Percentiles rank a stretch among this genome's conserved stretches.
phyloP scores from a whole-genome alignment of 352 stramenopile species.

The Phytophthora boehmeriae region DNA sequence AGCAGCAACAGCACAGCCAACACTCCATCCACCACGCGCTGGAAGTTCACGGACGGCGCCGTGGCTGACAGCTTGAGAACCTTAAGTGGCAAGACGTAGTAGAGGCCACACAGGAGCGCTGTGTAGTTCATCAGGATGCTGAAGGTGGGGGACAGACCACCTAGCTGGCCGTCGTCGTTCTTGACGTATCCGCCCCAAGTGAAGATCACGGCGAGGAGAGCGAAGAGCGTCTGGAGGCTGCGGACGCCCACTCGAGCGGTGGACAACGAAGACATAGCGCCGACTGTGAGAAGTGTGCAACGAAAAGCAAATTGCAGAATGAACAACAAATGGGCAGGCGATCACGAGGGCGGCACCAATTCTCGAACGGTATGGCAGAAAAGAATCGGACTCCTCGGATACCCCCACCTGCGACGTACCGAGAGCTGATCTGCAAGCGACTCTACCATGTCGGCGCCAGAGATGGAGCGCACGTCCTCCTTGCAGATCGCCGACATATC shows the following conservation, averaged over 20 bases:
- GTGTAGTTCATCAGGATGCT: slow-evolving; percentile 68
- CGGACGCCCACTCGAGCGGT: slow-evolving; percentile 28
- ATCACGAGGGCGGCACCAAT: not conserved
- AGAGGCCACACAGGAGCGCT: slow-evolving; percentile 57
- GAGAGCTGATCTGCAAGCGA: not conserved
- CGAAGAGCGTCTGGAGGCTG: slow-evolving; percentile 22
- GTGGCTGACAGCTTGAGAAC: slow-evolving; percentile 51
- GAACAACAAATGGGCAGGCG: slow-evolving; percentile 1
- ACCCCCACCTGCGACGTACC: not conserved
- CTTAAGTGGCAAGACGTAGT: slow-evolving; percentile 82
- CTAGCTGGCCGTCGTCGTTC: slow-evolving; percentile 21
- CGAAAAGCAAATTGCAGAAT: slow-evolving; percentile 36
- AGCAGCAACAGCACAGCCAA: slow-evolving; percentile 23
- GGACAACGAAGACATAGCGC: slow-evolving; percentile 20
- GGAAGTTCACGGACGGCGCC: slow-evolving; percentile 20
- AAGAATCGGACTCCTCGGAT: slow-evolving; percentile 10
- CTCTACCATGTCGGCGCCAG: not conserved
- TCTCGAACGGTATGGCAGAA: slow-evolving; percentile 14
- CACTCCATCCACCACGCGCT: slow-evolving; percentile 24
- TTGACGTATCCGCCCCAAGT: slow-evolving; percentile 35
- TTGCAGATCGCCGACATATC: not conserved
- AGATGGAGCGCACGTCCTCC: not conserved
- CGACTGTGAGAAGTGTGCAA: slow-evolving; percentile 6
- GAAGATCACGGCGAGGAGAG: slow-evolving; percentile 28
- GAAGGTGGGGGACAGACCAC: slow-evolving; percentile 21